Percentiles rank a stretch among this genome's conserved stretches.
phyloP scores from a whole-genome alignment of 208 protist species.

The Jaenimonas drosophilae region DNA sequence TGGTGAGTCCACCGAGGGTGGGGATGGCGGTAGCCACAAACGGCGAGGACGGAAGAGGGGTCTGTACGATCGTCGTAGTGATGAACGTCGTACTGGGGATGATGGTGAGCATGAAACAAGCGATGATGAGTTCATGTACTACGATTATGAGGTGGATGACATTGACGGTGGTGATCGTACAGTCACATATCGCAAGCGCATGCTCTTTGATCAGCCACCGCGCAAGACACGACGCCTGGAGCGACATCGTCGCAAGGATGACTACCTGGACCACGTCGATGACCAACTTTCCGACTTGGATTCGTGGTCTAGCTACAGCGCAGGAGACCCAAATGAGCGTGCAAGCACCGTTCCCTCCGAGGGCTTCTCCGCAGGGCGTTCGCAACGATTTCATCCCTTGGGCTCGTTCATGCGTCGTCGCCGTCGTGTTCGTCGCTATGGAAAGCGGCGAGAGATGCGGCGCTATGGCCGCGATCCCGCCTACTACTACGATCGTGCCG shows the following conservation, averaged over 20 bases:
- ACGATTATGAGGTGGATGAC: slow-evolving; percentile 2
- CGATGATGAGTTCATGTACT: slow-evolving; percentile 16
- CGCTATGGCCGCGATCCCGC: slow-evolving; percentile 3
- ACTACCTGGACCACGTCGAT: slow-evolving; percentile 5
- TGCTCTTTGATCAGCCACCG: slow-evolving; percentile 4
- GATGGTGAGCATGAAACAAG: no score
- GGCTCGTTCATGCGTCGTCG: background rate
- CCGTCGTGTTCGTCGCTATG: slow-evolving; percentile 5
- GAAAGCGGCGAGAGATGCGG: slow-evolving; percentile 6
- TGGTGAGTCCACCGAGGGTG: background rate
- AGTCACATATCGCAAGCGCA: background rate
- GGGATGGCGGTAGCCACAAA: background rate
- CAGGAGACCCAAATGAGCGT: slow-evolving; percentile 8
- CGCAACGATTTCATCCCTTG: slow-evolving; percentile 1
- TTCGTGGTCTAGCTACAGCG: slow-evolving; percentile 24
- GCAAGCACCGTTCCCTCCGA: no score
- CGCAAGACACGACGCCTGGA: slow-evolving; percentile 25
- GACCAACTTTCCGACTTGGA: slow-evolving; percentile 14
- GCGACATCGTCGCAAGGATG: slow-evolving; percentile 6
- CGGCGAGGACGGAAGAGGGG: slow-evolving; percentile 17
- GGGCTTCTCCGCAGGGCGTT: no score
- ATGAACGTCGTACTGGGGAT: background rate
- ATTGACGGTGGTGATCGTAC: no score
- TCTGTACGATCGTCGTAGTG: slow-evolving; percentile 9
- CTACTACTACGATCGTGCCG: slow-evolving; percentile 8